These are phyloP conservation scores for Penicillium steckii DNA, from an alignment of 495 filamentous ascomycete genomes.

Conservation along the genomic window DNA sequence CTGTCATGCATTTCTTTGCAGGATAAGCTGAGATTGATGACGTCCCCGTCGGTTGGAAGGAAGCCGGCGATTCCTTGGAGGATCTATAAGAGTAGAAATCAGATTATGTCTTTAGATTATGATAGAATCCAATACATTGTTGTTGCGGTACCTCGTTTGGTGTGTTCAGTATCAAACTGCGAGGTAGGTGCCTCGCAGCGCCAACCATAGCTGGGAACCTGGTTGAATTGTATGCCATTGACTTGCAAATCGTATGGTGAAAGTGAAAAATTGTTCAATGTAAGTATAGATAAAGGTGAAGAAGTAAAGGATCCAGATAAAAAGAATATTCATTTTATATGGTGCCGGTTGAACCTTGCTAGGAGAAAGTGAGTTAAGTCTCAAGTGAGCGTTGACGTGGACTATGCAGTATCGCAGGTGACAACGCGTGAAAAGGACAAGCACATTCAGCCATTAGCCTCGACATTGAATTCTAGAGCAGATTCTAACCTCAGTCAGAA, in stretches of 20 bases:
- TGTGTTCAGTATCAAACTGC: not conserved
- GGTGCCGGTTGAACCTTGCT: not conserved
- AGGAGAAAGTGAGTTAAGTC: not conserved
- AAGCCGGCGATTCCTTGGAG: slow-evolving; percentile 38
- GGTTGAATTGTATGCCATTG: not conserved
- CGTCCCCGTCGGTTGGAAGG: slow-evolving; percentile 32
- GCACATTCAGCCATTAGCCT: not conserved
- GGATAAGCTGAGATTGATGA: slow-evolving; percentile 27
- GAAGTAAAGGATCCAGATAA: not conserved
- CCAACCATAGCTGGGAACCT: not conserved
- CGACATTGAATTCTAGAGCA: not conserved
- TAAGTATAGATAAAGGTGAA: not conserved
- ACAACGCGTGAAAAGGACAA: not conserved
- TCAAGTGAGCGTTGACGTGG: not conserved
- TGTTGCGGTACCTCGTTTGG: not conserved
- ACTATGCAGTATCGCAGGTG: not conserved
- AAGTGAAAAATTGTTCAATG: too few species aligned
- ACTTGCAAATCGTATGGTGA: not conserved
- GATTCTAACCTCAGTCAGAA: not conserved
- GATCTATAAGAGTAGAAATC: slow-evolving; percentile 20
- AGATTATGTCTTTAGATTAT: too few species aligned
- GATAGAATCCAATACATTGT: too few species aligned
- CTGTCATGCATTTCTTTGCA: slow-evolving; percentile 20
- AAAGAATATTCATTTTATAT: too few species aligned
- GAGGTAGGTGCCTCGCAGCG: not conserved